Percentiles rank a stretch among this genome's conserved stretches.
These are phyloP conservation scores for Agrocybe pediades DNA, from an alignment of 768 basidiomycete species.

Conservation along the genomic window DNA sequence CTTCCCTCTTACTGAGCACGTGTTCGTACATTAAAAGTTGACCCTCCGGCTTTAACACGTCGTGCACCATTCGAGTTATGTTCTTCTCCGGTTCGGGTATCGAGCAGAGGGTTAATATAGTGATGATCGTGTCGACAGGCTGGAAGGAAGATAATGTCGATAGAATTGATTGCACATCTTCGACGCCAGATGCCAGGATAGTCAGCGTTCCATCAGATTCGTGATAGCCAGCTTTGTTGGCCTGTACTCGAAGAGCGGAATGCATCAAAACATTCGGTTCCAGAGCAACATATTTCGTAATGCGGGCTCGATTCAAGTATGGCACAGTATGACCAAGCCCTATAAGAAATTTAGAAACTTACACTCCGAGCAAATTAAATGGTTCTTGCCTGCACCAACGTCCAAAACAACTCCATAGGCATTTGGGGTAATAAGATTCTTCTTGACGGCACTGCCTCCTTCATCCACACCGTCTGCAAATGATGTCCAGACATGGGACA, in stretches of 20 bases:
- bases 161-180: constrained; percentile 53
- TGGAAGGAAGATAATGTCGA: constrained; percentile 28
- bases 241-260: constrained; percentile 47
- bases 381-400: constrained; percentile 58
- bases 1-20: constrained; percentile 50
- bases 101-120: constrained; percentile 67
- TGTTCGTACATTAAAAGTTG: constrained; percentile 72
- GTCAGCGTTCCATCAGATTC: constrained; percentile 55
- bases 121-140: constrained; percentile 62
- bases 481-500: constrained; percentile 55
- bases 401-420: constrained; percentile 68
- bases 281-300: constrained; percentile 69
- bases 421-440: constrained; percentile 49
- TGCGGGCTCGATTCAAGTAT: constrained; percentile 57
- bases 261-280: constrained; percentile 76
- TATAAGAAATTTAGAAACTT: constrained; percentile 19
- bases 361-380: neutral
- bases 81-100: constrained; percentile 57
- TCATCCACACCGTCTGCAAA: constrained; percentile 53
- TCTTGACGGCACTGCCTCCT: constrained; percentile 40
- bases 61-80: constrained; percentile 44
- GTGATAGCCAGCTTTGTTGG: constrained; percentile 50
- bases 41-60: constrained; percentile 66
- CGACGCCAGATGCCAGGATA: constrained; percentile 66
- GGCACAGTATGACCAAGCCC: constrained; percentile 64